Evolutionary conservation across 1,284 basidiomycete species (phyloP).

Genomic region (Marasmius sp.): DNA sequence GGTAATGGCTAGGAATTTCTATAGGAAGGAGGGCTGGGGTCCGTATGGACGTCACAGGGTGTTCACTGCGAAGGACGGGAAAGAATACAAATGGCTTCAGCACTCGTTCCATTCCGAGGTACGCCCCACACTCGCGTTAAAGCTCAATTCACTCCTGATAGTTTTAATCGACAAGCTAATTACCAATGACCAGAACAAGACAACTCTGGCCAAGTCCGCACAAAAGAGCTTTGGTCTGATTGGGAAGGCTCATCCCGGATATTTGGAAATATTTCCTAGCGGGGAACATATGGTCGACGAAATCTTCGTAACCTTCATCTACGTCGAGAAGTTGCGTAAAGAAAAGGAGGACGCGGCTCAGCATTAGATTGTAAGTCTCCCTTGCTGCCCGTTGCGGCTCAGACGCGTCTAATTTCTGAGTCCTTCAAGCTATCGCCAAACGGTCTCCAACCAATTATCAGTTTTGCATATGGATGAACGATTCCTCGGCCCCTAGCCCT

Average conservation of each 20-base stretch:
- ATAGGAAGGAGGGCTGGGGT: slow-evolving; percentile 6
- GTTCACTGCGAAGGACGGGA: neutral
- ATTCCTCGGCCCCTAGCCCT: too few relatives aligned
- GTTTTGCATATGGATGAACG: too few relatives aligned
- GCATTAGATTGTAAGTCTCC: too few relatives aligned
- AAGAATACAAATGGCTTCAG: neutral
- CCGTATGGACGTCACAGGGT: slow-evolving; percentile 1
- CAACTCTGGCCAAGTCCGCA: slow-evolving; percentile 26
- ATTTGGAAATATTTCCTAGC: slow-evolving; percentile 28
- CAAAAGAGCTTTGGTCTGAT: slow-evolving; percentile 17
- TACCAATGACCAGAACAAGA: slow-evolving; percentile 22
- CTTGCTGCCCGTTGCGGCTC: too few relatives aligned
- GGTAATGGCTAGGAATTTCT: slow-evolving; percentile 6
- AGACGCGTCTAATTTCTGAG: too few relatives aligned
- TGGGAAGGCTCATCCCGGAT: slow-evolving; percentile 19
- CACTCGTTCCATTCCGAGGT: neutral
- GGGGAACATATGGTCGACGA: slow-evolving; percentile 31
- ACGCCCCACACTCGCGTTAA: neutral
- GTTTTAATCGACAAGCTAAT: slow-evolving; percentile 20
- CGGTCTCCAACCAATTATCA: too few relatives aligned
- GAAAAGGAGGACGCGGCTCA: neutral
- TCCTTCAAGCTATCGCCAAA: too few relatives aligned
- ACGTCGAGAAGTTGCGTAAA: neutral
- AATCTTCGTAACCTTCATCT: slow-evolving; percentile 24
- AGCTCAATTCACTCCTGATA: neutral